These are phyloP conservation scores for Thalassiosira livingstoniorum DNA, from an alignment of 352 stramenopile species.

Conservation along the genomic window DNA sequence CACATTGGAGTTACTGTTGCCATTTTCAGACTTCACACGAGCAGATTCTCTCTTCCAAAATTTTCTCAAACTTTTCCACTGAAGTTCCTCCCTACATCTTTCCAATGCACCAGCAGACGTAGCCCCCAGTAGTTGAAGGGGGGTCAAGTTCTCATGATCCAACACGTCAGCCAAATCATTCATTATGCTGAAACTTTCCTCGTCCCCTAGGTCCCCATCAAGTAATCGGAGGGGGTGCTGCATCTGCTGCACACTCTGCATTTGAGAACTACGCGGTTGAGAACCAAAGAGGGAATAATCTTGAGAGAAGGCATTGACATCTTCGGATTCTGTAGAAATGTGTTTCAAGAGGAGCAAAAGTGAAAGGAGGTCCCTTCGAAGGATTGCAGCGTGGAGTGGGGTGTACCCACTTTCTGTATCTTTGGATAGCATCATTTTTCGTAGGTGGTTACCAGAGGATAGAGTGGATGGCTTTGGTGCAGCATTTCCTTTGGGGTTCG, in stretches of 20 bases:
- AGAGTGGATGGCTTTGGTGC: neutral
- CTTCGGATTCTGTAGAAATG: slow-evolving; percentile 16
- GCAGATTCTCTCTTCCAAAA: slow-evolving; percentile 31
- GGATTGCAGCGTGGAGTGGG: slow-evolving; percentile 74
- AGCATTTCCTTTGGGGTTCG: slow-evolving; percentile 18
- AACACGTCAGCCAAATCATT: slow-evolving; percentile 39
- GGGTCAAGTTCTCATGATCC: slow-evolving; percentile 72
- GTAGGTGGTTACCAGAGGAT: slow-evolving; percentile 15
- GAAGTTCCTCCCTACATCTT: slow-evolving; percentile 40
- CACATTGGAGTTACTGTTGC: neutral
- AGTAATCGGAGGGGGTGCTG: slow-evolving; percentile 36
- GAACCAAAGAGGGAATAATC: too few species aligned
- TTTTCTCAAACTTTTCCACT: slow-evolving; percentile 36
- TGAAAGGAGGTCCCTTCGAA: slow-evolving; percentile 63
- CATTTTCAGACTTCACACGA: neutral
- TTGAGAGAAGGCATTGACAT: slow-evolving; percentile 3
- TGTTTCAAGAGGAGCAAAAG: slow-evolving; percentile 79
- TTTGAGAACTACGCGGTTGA: neutral
- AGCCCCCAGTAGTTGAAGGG: slow-evolving; percentile 66
- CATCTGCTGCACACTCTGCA: slow-evolving; percentile 20
- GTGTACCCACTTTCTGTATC: slow-evolving; percentile 81
- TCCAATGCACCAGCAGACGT: slow-evolving; percentile 48
- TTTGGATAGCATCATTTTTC: slow-evolving; percentile 51
- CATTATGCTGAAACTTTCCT: slow-evolving; percentile 26
- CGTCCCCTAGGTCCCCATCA: slow-evolving; percentile 28